Base-by-base conservation (phyloP, 805 yeast species). In the Candida chauliodis region DNA sequence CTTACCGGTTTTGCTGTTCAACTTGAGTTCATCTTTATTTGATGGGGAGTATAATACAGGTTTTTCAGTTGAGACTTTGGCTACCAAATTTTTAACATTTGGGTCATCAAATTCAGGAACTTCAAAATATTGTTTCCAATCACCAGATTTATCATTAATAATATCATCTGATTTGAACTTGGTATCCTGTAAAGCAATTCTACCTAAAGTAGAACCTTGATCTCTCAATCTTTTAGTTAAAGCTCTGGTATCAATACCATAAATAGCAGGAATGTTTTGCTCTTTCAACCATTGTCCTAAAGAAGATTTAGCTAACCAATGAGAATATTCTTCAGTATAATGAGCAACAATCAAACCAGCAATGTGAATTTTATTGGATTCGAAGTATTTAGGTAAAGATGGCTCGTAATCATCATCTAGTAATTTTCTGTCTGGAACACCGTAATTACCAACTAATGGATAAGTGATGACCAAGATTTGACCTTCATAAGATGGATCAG, bases 401-500 rank as follows among this genome's bases (percentile, higher is more conserved):
- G 82, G 79, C 38, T 83, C 78, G 47, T 81, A 69, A 40, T 84
- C 95, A 61, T 71, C 73, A 61, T 70, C 72, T 55, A 75, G 67
- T 45, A 78, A 70, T 32, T 56, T 48, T 53, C 91, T 81, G 63
- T 88, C 95, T 45, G 99, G 99, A 40, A 93, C 99, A 79, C 99
- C 99, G 66, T 93, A 93, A 73, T 93, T 93, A 61, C 99, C 99
- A 36, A 93, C 95, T 53, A 93, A 74, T 19, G 99, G 99, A 64
- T 81, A 93, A 38, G 99, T 93, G 65, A 93, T 85, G 47, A 93
- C 97, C 61, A 93, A 71, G 57, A 93, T 91, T 69, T 93, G 99
- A 47, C 99, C 99, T 59, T 86, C 90, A 66, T 93, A 93, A 31
- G 98, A 93, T 44, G 99, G 99, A 67, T 93, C 99, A 28, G 99